These are phyloP conservation scores for Proliferodiscus dingleyae DNA, from an alignment of 2,329 filamentous ascomycete genomes.

Conservation along the genomic window DNA sequence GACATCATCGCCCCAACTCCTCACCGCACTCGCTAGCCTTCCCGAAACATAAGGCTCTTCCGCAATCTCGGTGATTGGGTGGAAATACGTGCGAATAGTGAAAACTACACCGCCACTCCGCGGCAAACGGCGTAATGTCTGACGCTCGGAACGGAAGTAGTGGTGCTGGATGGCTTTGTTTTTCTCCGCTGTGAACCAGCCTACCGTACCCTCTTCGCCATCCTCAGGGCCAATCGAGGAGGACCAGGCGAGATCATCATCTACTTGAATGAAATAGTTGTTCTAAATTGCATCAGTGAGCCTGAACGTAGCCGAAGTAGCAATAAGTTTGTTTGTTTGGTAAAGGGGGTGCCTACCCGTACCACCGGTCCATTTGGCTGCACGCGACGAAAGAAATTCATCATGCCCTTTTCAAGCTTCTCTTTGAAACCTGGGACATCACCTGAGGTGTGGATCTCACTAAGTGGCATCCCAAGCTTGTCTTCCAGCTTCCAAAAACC, in stretches of 20 bases:
- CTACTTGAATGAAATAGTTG: conserved; percentile 87
- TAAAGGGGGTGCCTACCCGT: conserved; percentile 24
- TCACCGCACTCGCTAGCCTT: conserved; percentile 67
- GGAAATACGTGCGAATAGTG: conserved; percentile 59
- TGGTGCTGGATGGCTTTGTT: conserved; percentile 68
- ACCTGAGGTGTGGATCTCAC: conserved; percentile 74
- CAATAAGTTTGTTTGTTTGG: conserved; percentile 3
- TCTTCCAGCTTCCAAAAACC: conserved; percentile 82
- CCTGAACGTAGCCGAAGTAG: conserved; percentile 5
- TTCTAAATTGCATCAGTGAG: conserved; percentile 46
- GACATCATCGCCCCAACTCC: conserved; percentile 79
- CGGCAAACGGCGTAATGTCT: conserved; percentile 57
- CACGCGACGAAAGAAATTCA: conserved; percentile 72
- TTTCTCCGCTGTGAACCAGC: conserved; percentile 74
- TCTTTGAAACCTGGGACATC: conserved; percentile 67
- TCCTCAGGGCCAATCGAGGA: conserved; percentile 73
- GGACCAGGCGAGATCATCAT: conserved; percentile 72
- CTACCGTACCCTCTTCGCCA: conserved; percentile 43
- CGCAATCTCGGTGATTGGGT: conserved; percentile 50
- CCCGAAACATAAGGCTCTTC: conserved; percentile 71
- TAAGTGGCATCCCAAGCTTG: conserved; percentile 74
- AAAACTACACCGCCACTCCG: conserved; percentile 52
- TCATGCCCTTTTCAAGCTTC: conserved; percentile 74
- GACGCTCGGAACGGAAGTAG: conserved; percentile 66
- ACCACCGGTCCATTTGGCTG: conserved; percentile 59